Conservation (phyloP, 1,284 basidiomycete genomes). For the Fomitopsis palustris region DNA sequence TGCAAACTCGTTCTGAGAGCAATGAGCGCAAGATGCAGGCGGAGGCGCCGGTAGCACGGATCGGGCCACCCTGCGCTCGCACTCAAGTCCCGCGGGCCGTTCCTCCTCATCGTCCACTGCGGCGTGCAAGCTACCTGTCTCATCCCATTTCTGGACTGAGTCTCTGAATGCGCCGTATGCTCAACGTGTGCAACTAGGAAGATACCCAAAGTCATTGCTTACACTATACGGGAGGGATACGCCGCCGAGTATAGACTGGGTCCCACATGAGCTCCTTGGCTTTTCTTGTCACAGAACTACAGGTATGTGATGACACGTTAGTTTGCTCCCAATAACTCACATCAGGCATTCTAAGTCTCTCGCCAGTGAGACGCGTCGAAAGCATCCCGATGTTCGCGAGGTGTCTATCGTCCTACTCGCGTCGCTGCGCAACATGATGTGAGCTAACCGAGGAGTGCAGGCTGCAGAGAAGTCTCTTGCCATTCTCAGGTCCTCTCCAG, state of each 20-base stretch:
- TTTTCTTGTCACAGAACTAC: slow-evolving; percentile 51
- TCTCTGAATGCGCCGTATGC: too few species aligned
- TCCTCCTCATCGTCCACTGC: too few species aligned
- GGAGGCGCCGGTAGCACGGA: too few species aligned
- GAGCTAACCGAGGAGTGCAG: slow-evolving; percentile 29
- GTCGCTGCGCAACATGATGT: not conserved
- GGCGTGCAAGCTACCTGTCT: too few species aligned
- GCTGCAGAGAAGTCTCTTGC: slow-evolving; percentile 84
- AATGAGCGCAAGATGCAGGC: too few species aligned
- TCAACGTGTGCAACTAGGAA: too few species aligned
- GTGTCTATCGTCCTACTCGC: slow-evolving; percentile 35
- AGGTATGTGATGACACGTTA: slow-evolving; percentile 31
- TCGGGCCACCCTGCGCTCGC: not conserved
- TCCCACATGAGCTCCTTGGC: slow-evolving; percentile 19
- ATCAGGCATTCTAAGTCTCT: slow-evolving; percentile 46
- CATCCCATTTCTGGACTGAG: too few species aligned
- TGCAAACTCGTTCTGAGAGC: too few species aligned
- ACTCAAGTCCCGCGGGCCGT: not conserved
- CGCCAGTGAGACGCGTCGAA: slow-evolving; percentile 76
- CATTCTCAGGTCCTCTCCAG: slow-evolving; percentile 72
- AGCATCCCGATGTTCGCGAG: slow-evolving; percentile 82
- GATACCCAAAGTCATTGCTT: too few species aligned
- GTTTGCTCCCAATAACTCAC: not conserved
- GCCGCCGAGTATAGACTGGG: not conserved
- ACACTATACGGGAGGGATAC: not conserved